These are phyloP conservation scores for Poronia punctata DNA, from an alignment of 495 filamentous ascomycete species.

Conservation along the genomic window DNA sequence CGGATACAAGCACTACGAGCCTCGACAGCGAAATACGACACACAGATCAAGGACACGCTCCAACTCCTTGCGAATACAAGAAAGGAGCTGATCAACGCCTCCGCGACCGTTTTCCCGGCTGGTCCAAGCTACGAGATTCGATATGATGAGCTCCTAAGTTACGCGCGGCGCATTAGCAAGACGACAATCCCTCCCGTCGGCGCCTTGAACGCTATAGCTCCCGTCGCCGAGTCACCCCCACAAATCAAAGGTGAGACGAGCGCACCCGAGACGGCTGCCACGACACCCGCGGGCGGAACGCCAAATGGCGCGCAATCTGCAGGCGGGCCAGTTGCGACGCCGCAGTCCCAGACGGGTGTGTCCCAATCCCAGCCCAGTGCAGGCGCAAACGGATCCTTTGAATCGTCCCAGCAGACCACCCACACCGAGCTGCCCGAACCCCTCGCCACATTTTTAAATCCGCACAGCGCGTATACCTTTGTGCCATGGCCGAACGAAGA, in stretches of 20 bases:
- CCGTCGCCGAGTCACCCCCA: constrained; percentile 5
- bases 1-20: constrained; percentile 55
- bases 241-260: constrained; percentile 17
- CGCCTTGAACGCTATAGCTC: constrained; percentile 32
- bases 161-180: constrained; percentile 65
- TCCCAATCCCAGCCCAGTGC: neutral
- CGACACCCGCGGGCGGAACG: constrained; percentile 22
- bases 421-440: constrained; percentile 27
- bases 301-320: constrained; percentile 16
- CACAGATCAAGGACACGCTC: constrained; percentile 55
- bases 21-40: constrained; percentile 52
- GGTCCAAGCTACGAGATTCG: constrained; percentile 41
- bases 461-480: constrained; percentile 42
- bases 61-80: constrained; percentile 56
- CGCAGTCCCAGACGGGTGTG: neutral
- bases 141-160: constrained; percentile 60
- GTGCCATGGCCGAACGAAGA: constrained; percentile 64
- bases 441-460: constrained; percentile 46
- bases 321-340: neutral
- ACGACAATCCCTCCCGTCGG: constrained; percentile 63
- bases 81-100: constrained; percentile 54
- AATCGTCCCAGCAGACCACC: neutral
- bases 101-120: constrained; percentile 44
- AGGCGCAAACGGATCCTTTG: neutral
- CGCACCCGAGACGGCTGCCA: constrained; percentile 14